Evolutionary conservation across 371 early-diverging fungal genomes (phyloP), one percentile per base, ranked within the genome.

Genomic region (Rhizomucor pusillus): DNA sequence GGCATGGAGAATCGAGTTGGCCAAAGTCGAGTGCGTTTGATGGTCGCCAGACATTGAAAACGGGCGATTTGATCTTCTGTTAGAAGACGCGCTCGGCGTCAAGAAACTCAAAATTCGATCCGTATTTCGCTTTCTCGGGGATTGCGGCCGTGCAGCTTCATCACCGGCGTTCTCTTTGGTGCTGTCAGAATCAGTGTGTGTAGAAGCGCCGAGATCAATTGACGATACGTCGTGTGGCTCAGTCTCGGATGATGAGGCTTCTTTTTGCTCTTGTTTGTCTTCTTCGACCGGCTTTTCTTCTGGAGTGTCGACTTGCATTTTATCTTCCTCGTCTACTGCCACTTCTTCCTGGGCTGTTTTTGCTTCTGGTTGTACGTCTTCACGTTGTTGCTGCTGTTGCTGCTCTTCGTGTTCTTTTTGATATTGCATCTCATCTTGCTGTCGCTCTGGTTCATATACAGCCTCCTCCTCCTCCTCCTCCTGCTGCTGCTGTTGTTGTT

Each of bases 1-100:
- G 33, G 69, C 65, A 43, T 76, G 77, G 16, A 76, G 40, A 41
- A 76, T 76, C 2, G 77, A 76, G 20, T 40, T 37, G 24, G 47
- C 52, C 5, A 16, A 39, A 35, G 46, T 45, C 24, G 41, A 14
- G 3, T 2, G 14, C 16, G 24, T 51, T 47, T 51, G 47, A 19
- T 37, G 47, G 23, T 46, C 43, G 20, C 34, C 43, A 23, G 34
- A 35, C 43, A 44, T 43, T 10, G 52, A 50, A 20, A 50, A 50
- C 6, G 50, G 50, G 33, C 50, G 35, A 33, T 23, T 37, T 11
- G 37, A 11, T 37, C 14, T 37, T 11, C 37, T 9, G 11, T 9
- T 37, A 9, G 37, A 11, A 11, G 11, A 14, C 9, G 11, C 37
- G 14, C 11, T 9, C 9, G 37, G 14, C 14, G 37, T 37, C 14